Conservation (phyloP, 2,329 filamentous ascomycete genomes). For the Tolypocladium cylindrosporum region DNA sequence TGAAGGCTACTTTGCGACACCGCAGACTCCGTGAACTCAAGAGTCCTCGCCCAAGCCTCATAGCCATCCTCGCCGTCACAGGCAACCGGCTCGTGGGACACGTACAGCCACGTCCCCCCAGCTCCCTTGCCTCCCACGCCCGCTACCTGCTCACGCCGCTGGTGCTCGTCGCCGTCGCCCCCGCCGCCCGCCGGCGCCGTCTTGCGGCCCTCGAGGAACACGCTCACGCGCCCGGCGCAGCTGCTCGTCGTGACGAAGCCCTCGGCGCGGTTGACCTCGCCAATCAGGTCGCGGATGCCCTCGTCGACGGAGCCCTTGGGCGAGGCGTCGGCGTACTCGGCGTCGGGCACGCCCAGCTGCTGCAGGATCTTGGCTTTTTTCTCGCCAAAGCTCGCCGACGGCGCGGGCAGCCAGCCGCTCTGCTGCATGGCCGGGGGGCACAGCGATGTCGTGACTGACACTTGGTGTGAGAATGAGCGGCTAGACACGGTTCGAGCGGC, state of each 20-base stretch:
- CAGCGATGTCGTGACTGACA: too few species aligned
- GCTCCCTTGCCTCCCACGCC: constrained; percentile 77
- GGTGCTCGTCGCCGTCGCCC: constrained; percentile 8
- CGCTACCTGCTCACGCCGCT: constrained; percentile 27
- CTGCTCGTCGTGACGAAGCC: constrained; percentile 88
- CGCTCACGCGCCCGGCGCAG: constrained; percentile 77
- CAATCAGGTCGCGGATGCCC: constrained; percentile 67
- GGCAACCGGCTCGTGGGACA: constrained; percentile 62
- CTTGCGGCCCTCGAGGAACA: constrained; percentile 74
- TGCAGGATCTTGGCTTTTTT: constrained; percentile 67
- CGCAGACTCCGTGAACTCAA: constrained; percentile 16
- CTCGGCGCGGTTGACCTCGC: constrained; percentile 62
- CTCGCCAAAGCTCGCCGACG: constrained; percentile 33
- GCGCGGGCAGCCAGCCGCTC: constrained; percentile 13
- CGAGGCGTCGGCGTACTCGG: constrained; percentile 70
- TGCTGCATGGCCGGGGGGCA: constrained; percentile 12
- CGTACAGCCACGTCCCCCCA: constrained; percentile 75
- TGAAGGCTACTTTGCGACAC: constrained; percentile 11
- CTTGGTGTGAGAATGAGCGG: background rate
- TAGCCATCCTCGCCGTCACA: constrained; percentile 7
- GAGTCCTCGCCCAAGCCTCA: constrained; percentile 19
- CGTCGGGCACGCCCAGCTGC: constrained; percentile 57
- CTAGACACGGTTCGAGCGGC: background rate
- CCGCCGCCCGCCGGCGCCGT: constrained; percentile 4
- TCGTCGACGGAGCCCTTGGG: constrained; percentile 83